phyloP scores from a whole-genome alignment of 495 filamentous ascomycete species.

The Daldinia decipiens region DNA sequence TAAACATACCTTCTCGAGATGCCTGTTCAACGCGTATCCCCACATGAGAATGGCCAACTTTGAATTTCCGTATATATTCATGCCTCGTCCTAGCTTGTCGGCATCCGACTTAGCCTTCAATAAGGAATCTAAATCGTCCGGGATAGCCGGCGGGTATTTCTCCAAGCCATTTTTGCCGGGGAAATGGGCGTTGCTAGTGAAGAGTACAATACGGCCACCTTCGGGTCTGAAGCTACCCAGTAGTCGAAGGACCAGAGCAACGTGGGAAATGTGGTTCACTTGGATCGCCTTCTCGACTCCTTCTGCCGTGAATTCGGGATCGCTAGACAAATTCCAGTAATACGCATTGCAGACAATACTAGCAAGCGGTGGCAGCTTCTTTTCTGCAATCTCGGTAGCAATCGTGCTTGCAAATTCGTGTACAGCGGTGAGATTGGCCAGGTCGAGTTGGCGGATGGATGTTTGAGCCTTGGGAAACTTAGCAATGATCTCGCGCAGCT shows the following conservation, averaged over 20 bases:
- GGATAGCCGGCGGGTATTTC: constrained; percentile 47
- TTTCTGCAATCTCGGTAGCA: constrained; percentile 43
- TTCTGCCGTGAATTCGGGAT: constrained; percentile 54
- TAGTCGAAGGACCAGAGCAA: constrained; percentile 55
- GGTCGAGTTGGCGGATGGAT: constrained; percentile 54
- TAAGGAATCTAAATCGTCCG: constrained; percentile 43
- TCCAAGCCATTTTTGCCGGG: constrained; percentile 55
- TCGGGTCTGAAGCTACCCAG: constrained; percentile 54
- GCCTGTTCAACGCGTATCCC: constrained; percentile 57
- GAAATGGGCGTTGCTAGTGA: constrained; percentile 55
- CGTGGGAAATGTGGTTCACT: constrained; percentile 58
- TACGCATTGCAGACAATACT: constrained; percentile 60
- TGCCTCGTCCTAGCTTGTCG: constrained; percentile 54
- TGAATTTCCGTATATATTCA: constrained; percentile 56
- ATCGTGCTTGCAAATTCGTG: constrained; percentile 50
- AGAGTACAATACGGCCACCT: constrained; percentile 54
- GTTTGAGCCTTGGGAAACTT: constrained; percentile 48
- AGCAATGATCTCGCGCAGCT: constrained; percentile 50
- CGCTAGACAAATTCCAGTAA: constrained; percentile 53
- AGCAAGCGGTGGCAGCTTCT: constrained; percentile 51
- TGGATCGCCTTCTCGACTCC: constrained; percentile 58
- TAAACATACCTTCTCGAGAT: constrained; percentile 52
- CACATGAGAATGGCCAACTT: constrained; percentile 58
- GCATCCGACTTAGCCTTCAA: constrained; percentile 29
- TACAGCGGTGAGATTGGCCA: constrained; percentile 51